These are phyloP conservation scores for Cercophora scortea DNA, from an alignment of 495 filamentous ascomycete genomes.

Conservation along the genomic window DNA sequence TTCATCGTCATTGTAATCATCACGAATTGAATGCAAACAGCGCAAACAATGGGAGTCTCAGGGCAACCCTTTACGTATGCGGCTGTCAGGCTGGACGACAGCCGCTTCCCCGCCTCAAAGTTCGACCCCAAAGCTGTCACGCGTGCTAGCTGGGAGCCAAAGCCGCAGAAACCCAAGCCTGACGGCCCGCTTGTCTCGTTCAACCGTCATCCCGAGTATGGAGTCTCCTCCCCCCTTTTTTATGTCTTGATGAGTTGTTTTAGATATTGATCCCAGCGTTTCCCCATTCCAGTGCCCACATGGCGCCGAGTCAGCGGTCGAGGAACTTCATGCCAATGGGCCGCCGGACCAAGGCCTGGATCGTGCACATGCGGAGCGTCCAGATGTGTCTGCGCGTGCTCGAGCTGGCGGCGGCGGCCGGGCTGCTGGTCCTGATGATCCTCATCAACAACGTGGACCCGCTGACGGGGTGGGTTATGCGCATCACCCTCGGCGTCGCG, in stretches of 20 bases:
- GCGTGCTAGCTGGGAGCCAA: constrained; percentile 56
- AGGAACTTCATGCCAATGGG: constrained; percentile 52
- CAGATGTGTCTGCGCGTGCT: constrained; percentile 60
- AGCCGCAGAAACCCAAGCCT: constrained; percentile 56
- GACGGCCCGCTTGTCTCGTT: constrained; percentile 70
- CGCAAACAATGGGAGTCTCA: constrained; percentile 44
- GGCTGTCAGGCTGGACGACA: constrained; percentile 33
- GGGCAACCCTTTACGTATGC: constrained; percentile 76
- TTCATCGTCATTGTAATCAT: too few species aligned
- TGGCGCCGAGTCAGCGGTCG: constrained; percentile 12
- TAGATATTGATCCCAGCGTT: too few species aligned
- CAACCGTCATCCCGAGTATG: constrained; percentile 78
- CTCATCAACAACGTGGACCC: constrained; percentile 56
- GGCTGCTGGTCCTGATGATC: constrained; percentile 64
- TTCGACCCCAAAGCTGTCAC: constrained; percentile 84
- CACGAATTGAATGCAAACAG: not conserved
- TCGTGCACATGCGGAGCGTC: constrained; percentile 54
- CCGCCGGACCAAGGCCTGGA: constrained; percentile 55
- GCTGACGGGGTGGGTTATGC: constrained; percentile 63
- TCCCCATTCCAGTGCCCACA: constrained; percentile 16
- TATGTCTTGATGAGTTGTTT: too few species aligned
- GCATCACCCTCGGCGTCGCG: constrained; percentile 69
- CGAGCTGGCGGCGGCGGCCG: constrained; percentile 59
- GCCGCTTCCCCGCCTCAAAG: constrained; percentile 39
- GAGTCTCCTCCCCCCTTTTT: not conserved